These are phyloP conservation scores for Neurospora sp. DNA, from an alignment of 495 filamentous ascomycete genomes.

Conservation along the genomic window DNA sequence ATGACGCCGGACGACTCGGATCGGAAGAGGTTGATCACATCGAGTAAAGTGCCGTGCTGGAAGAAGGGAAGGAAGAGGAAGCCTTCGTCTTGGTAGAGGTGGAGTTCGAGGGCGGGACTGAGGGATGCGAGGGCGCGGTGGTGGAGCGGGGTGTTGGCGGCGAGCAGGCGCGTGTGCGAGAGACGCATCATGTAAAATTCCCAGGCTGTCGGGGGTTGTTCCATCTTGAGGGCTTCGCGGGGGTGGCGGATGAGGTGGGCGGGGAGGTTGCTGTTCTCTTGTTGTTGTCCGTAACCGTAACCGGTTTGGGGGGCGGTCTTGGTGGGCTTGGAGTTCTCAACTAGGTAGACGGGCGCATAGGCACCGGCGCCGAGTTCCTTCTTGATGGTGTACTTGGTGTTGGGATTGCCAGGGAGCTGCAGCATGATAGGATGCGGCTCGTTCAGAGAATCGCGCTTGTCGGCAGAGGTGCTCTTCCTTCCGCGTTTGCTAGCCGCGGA, in stretches of 20 bases:
- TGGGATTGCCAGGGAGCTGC: slow-evolving; percentile 47
- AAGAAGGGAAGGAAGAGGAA: slow-evolving; percentile 84
- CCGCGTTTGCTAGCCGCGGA: slow-evolving; percentile 44
- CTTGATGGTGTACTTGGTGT: slow-evolving; percentile 61
- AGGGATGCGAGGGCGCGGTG: slow-evolving; percentile 63
- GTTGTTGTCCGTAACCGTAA: slow-evolving; percentile 17
- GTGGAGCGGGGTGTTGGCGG: slow-evolving; percentile 19
- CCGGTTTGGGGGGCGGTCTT: slow-evolving; percentile 11
- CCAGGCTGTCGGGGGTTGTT: slow-evolving; percentile 76
- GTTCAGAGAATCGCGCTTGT: slow-evolving; percentile 41
- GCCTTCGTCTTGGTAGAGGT: slow-evolving; percentile 72
- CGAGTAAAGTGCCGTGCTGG: slow-evolving; percentile 83
- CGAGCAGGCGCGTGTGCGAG: slow-evolving; percentile 60
- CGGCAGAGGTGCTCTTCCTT: slow-evolving; percentile 41
- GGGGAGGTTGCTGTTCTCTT: slow-evolving; percentile 35
- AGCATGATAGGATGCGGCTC: slow-evolving; percentile 49
- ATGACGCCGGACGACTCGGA: slow-evolving; percentile 60
- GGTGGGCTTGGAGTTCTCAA: slow-evolving; percentile 53
- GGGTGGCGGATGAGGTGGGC: slow-evolving; percentile 35
- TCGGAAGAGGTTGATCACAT: slow-evolving; percentile 79
- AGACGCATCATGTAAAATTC: slow-evolving; percentile 94
- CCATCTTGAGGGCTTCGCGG: slow-evolving; percentile 87
- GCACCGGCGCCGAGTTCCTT: slow-evolving; percentile 89
- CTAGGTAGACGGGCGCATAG: slow-evolving; percentile 88
- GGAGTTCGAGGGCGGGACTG: slow-evolving; percentile 73